Evolutionary conservation across 495 filamentous ascomycete genomes (phyloP).

Genomic region (Haplographium delicatum): DNA sequence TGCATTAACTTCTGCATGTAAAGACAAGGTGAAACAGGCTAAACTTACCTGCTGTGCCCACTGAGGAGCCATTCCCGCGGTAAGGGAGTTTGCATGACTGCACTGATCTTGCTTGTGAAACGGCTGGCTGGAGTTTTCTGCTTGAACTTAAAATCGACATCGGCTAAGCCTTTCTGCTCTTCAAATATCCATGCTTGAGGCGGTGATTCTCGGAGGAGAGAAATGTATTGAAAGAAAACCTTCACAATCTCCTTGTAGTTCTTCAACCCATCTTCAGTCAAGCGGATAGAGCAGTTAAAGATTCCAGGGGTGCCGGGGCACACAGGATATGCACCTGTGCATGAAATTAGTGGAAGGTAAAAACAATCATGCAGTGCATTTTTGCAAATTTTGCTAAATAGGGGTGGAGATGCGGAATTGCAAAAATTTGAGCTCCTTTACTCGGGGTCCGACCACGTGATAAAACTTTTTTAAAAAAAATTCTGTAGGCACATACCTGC

Average conservation of each 20-base stretch:
- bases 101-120: constrained; percentile 77
- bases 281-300: constrained; percentile 71
- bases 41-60: constrained; percentile 44
- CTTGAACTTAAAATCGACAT: constrained; percentile 91
- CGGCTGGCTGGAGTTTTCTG: constrained; percentile 86
- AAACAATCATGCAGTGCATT: no score
- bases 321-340: constrained; percentile 55
- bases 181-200: constrained; percentile 91
- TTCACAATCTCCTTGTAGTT: constrained; percentile 85
- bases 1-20: not conserved
- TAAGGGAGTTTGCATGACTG: constrained; percentile 83
- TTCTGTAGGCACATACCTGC: constrained; percentile 63
- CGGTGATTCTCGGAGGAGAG: constrained; percentile 72
- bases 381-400: no score
- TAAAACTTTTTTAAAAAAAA: constrained; percentile 47
- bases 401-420: not conserved
- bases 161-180: constrained; percentile 81
- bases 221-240: constrained; percentile 89
- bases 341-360: no score
- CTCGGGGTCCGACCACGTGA: constrained; percentile 34
- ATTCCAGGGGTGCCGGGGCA: constrained; percentile 77
- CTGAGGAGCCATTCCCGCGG: constrained; percentile 85
- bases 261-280: constrained; percentile 77
- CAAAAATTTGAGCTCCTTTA: not conserved
- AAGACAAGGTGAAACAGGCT: no score